Conservation (phyloP, 768 basidiomycete species). For the Crepidotus variabilis region DNA sequence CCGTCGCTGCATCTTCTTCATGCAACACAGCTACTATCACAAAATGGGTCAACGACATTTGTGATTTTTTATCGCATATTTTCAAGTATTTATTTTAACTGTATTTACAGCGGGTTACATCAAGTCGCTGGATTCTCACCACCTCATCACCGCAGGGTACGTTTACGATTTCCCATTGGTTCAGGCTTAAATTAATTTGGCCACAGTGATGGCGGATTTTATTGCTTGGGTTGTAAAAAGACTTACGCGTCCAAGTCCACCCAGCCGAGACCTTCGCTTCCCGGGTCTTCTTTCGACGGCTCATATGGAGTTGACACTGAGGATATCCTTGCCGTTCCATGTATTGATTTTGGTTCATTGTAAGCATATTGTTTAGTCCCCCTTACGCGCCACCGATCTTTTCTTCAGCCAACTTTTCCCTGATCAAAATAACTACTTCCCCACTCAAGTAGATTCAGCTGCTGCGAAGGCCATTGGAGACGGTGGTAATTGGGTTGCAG, state of each 20-base stretch:
- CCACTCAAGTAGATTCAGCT: slow-evolving; percentile 2
- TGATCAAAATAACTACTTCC: slow-evolving; percentile 29
- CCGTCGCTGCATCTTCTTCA: slow-evolving; percentile 11
- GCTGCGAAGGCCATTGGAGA: slow-evolving; percentile 19
- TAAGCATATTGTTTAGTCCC: slow-evolving; percentile 15
- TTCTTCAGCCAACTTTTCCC: slow-evolving; percentile 29
- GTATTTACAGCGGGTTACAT: slow-evolving; percentile 16
- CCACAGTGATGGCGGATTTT: slow-evolving; percentile 27
- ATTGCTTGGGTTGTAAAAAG: slow-evolving; percentile 28
- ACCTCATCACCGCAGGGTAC: slow-evolving; percentile 33
- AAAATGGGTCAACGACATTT: slow-evolving; percentile 25
- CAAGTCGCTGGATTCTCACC: slow-evolving; percentile 29
- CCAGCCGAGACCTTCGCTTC: slow-evolving; percentile 13
- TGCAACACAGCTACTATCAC: slow-evolving; percentile 25
- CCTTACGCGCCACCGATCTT: slow-evolving; percentile 10
- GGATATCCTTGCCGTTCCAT: slow-evolving; percentile 29
- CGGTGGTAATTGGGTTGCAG: slow-evolving; percentile 26
- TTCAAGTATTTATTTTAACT: background rate
- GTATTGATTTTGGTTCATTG: slow-evolving; percentile 32
- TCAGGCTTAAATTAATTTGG: background rate
- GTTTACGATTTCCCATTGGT: background rate
- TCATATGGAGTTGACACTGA: slow-evolving; percentile 31
- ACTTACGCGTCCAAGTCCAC: slow-evolving; percentile 17
- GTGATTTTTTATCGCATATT: slow-evolving; percentile 8
- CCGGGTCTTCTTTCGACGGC: slow-evolving; percentile 31